These are phyloP conservation scores for Metschnikowia henanensis DNA, from an alignment of 805 yeast genomes.

Conservation along the genomic window DNA sequence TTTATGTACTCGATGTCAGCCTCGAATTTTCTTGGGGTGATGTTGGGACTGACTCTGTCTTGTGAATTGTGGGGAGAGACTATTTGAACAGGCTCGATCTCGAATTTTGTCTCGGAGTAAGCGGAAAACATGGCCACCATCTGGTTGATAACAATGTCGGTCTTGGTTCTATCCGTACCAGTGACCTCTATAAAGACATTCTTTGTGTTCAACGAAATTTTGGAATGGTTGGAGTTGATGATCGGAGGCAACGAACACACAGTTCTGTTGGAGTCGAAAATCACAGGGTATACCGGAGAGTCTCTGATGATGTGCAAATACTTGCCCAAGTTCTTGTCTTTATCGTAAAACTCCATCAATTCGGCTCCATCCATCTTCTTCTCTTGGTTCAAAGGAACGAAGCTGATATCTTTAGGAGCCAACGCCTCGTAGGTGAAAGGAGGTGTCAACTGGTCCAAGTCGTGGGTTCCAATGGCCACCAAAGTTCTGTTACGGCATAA, in stretches of 20 bases:
- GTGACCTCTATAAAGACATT: conserved; percentile 93
- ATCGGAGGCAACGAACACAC: conserved; percentile 97
- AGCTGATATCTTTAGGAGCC: conserved; percentile 72
- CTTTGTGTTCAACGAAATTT: conserved; percentile 79
- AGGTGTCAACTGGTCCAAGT: conserved; percentile 72
- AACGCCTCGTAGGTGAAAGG: conserved; percentile 89
- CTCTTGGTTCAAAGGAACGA: conserved; percentile 72
- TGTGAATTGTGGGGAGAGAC: conserved; percentile 78
- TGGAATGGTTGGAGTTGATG: conserved; percentile 89
- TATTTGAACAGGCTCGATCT: conserved; percentile 87
- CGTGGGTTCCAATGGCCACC: conserved; percentile 99
- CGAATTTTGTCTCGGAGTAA: conserved; percentile 78
- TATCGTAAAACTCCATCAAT: conserved; percentile 85
- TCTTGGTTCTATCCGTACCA: conserved; percentile 93
- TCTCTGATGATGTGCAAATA: conserved; percentile 85
- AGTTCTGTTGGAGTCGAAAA: conserved; percentile 69
- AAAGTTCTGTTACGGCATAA: conserved; percentile 96
- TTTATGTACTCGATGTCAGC: conserved; percentile 87
- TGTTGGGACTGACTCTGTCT: conserved; percentile 73
- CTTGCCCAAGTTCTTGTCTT: conserved; percentile 87
- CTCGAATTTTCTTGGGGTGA: conserved; percentile 62
- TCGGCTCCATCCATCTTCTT: conserved; percentile 70
- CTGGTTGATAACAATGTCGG: conserved; percentile 89
- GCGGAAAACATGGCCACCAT: conserved; percentile 94
- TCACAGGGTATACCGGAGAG: conserved; percentile 88